Base-by-base conservation (phyloP, 176 grass and related monocot species). In the Luzula sylvatica region DNA sequence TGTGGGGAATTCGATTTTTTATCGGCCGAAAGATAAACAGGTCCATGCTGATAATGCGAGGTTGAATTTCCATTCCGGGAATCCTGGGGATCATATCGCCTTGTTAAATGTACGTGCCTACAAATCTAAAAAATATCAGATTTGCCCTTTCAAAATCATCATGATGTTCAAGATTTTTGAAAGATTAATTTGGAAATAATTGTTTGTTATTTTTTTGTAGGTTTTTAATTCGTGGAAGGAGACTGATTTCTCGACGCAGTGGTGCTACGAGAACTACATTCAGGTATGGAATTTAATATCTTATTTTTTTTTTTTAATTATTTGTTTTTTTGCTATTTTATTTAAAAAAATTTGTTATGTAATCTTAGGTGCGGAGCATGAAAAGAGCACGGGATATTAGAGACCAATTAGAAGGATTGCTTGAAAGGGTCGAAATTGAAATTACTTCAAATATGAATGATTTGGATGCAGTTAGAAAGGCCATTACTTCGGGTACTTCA, bases 351-450 rank as follows among this genome's bases (percentile, higher is more conserved):
- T 44, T 38, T 67, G 11, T 47, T 18, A 8, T 52, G 50, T 42
- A 13, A 23, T 66, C 55, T 35, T 64, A 96, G 90, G 84, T 89
- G 7, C 72, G 85, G 12, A 96, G 81, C 62, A 96, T 96, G 92
- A 89, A 90, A 51, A 74, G 92, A 19, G 92, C 85, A 23, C 56
- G 92, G 24, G 92, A 96, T 71, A 82, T 90, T 58, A 78, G 78
- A 53, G 92, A 96, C 66, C 92, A 96, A 65, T 61, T 96, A 43
- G 85, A 96, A 42, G 92, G 85, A 24, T 84, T 96, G 50, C 17
- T 96, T 15, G 92, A 96, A 67, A 82, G 92, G 50, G 92, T 96
- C 21, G 92, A 96, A 68, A 96, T 96, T 74, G 92, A 96, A 66
- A 17, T 81, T 20, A 82, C 56, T 59, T 79, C 81, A 77, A 86